phyloP scores from a whole-genome alignment of 108 stramenopile species.

The Nitzschia sp. region DNA sequence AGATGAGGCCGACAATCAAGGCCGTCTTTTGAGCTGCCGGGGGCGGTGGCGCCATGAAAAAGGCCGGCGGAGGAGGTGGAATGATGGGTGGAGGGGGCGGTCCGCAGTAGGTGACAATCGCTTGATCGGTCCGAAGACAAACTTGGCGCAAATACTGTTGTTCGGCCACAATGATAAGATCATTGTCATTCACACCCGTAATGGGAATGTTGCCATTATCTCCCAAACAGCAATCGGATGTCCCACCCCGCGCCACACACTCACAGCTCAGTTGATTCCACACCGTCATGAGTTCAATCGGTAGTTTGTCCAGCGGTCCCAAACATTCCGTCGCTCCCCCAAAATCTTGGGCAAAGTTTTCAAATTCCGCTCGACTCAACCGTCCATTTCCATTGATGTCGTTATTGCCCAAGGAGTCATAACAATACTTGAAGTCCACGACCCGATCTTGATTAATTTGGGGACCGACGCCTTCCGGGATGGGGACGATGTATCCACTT shows the following conservation, averaged over 20 bases:
- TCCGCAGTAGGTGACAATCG: conserved; percentile 33
- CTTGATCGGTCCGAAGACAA: conserved; percentile 42
- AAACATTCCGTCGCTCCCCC: conserved; percentile 34
- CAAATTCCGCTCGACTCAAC: conserved; percentile 23
- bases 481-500: conserved; percentile 4
- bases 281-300: conserved; percentile 19
- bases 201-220: conserved; percentile 27
- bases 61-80: conserved; percentile 6
- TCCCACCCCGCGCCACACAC: conserved; percentile 24
- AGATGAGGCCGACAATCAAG: conserved; percentile 7
- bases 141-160: conserved; percentile 31
- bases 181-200: conserved; percentile 23
- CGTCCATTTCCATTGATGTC: conserved; percentile 18
- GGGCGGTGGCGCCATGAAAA: conserved; percentile 10
- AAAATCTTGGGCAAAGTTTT: conserved; percentile 36
- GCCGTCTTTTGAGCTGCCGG: background rate
- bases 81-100: conserved; percentile 24
- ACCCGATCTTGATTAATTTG: conserved; percentile 33
- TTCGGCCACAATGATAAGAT: conserved; percentile 16
- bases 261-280: conserved; percentile 39
- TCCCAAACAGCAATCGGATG: conserved; percentile 29
- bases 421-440: conserved; percentile 34
- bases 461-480: conserved; percentile 20
- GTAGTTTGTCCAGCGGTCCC: conserved; percentile 20
- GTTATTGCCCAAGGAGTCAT: conserved; percentile 13